Conservation (phyloP, 768 basidiomycete species). For the Xerocomellus chrysenteron region DNA sequence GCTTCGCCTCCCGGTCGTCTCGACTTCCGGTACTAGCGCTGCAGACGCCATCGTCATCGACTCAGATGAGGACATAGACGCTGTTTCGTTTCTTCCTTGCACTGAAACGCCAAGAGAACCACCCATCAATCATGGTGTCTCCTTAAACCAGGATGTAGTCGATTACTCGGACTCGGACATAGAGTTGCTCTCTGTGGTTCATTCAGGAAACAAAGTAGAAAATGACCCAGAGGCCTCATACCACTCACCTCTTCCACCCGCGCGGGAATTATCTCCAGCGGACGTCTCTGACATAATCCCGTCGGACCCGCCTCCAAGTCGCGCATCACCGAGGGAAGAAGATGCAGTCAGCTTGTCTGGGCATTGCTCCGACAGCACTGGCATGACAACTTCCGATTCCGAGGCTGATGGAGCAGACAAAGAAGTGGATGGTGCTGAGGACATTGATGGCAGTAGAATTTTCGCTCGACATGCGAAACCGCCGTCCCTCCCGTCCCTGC, state of each 20-base stretch:
- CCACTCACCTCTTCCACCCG: neutral
- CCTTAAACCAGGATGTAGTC: neutral
- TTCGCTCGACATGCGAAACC: conserved; percentile 1
- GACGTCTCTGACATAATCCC: neutral
- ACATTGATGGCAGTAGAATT: neutral
- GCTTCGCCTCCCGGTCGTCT: neutral
- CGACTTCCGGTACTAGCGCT: conserved; percentile 8
- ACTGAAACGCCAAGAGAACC: neutral
- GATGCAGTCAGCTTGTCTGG: neutral
- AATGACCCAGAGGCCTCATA: neutral
- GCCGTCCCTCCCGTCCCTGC: conserved; percentile 11
- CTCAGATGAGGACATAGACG: conserved; percentile 16
- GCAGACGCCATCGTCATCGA: conserved; percentile 24
- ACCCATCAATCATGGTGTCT: neutral
- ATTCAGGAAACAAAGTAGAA: neutral
- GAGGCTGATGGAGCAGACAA: conserved; percentile 6
- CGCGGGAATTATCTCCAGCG: conserved; percentile 1
- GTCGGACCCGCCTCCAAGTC: neutral
- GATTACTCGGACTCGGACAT: conserved; percentile 11
- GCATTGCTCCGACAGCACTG: neutral
- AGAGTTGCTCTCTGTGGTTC: conserved; percentile 8
- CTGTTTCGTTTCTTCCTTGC: neutral
- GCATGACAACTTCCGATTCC: conserved; percentile 2
- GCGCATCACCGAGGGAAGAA: neutral
- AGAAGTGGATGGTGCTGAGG: neutral